Conservation (phyloP, 345 rosid species). For the Salix arbutifolia region DNA sequence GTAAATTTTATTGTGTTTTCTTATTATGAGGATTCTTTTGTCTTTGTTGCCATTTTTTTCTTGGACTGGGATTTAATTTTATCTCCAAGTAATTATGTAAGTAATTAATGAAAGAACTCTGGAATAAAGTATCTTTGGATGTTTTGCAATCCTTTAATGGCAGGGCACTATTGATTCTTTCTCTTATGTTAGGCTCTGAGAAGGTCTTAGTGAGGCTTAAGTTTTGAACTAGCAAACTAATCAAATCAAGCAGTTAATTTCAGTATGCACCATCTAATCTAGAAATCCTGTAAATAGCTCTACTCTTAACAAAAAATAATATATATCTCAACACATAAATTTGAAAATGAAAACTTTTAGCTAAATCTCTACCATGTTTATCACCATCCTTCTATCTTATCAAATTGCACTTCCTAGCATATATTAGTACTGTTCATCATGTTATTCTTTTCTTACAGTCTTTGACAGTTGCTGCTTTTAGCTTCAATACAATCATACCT, state of each 20-base stretch:
- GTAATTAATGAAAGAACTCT: background rate
- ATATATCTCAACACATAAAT: no score
- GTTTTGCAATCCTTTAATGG: background rate
- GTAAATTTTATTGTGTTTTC: background rate
- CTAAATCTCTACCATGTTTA: background rate
- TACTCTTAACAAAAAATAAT: no score
- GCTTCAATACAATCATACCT: background rate
- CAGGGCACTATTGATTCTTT: background rate
- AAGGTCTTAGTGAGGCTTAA: background rate
- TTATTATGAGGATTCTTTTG: slow-evolving; percentile 1
- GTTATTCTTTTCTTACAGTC: background rate
- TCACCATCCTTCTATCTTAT: background rate
- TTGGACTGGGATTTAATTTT: background rate
- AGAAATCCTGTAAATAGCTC: no score
- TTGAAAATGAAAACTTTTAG: background rate
- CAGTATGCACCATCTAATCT: no score
- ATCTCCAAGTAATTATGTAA: background rate
- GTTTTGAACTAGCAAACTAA: background rate
- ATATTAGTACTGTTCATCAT: background rate
- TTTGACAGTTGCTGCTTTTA: background rate
- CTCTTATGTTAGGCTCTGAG: no score
- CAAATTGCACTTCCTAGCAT: background rate
- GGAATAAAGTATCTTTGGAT: background rate
- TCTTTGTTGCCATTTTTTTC: background rate
- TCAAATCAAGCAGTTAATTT: background rate